Evolutionary conservation across 2,329 filamentous ascomycete species (phyloP), one percentile per base, ranked within the genome.

Genomic region (Trichoderma sp.): DNA sequence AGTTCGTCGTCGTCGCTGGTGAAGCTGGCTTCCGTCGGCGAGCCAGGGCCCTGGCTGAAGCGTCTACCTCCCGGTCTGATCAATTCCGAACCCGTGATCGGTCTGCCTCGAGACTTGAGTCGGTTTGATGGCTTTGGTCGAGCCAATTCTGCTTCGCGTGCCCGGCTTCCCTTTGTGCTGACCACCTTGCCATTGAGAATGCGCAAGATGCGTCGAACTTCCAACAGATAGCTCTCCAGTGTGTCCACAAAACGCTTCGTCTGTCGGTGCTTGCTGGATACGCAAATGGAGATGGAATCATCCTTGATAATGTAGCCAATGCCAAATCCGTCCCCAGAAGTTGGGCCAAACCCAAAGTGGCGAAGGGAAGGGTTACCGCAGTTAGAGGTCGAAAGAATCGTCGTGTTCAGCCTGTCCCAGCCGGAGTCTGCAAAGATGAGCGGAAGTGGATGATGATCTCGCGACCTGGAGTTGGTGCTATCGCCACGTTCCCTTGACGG

Each of bases 221-320:
- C 96, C 14, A 97, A 84, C 61, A 98, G 87, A 79, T 98, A 99
- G 71, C 88, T 91, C 79, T 98, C 96, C 2, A 98, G 83, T 0
- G 93, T 92, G 75, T 97, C 93, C 71, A 98, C 89, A 77, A 96
- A 96, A 6, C 96, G 90, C 74, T 89, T 89, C 0, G 96, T 99
- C 82, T 99, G 96, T 52, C 96, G 85, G 79, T 99, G 96, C 81
- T 97, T 97, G 76, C 92, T 96, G 16, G 91, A 92, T 0, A 94
- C 94, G 79, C 96, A 98, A 71, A 99, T 95, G 58, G 91, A 93
- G 71, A 98, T 92, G 60, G 89, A 87, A 21, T 80, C 79, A 31
- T 81, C 79, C 81, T 99, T 99, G 86, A 99, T 97, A 76, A 99
- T 98, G 82, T 99, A 99, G 2, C 96, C 96, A 68, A 99, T 97